Evolutionary conservation across 139 green algal species (phyloP).

Genomic region (Raphidocelis subcapitata): DNA sequence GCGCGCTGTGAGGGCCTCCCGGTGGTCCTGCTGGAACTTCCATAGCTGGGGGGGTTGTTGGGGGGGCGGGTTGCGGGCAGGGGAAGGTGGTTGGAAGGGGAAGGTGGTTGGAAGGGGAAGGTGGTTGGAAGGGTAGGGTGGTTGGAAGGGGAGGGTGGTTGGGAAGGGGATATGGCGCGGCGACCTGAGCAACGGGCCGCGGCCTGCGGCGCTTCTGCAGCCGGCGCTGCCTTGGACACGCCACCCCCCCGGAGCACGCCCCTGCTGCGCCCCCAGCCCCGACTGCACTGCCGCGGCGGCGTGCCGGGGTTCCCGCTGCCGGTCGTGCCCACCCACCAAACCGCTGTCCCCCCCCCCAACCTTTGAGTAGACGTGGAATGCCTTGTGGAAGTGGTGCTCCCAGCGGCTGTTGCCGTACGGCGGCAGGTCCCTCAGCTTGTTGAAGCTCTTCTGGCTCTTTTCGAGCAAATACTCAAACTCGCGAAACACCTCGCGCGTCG

Average conservation of each 20-base stretch:
- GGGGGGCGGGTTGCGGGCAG: no score
- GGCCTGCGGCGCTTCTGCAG: no score
- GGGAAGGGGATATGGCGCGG: no score
- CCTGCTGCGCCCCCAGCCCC: background rate
- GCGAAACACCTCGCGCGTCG: slow-evolving; percentile 20
- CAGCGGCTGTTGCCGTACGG: slow-evolving; percentile 42
- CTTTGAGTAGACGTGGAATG: slow-evolving; percentile 48
- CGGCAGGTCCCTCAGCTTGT: slow-evolving; percentile 43
- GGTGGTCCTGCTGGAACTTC: slow-evolving; percentile 63
- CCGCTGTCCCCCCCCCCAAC: no score
- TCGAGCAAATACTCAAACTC: slow-evolving; percentile 38
- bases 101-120: no score
- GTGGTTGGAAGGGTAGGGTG: no score
- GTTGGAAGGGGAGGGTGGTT: no score
- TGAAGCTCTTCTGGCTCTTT: slow-evolving; percentile 31
- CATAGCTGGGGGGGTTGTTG: no score
- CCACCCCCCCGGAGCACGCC: background rate
- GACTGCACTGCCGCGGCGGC: background rate
- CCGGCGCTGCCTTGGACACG: background rate
- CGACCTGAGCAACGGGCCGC: no score
- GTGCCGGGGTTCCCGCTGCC: background rate
- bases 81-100: no score
- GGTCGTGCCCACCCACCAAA: background rate
- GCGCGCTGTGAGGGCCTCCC: slow-evolving; percentile 37
- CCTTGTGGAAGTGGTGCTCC: slow-evolving; percentile 50